Conservation (phyloP, 345 rosid species). For the Xanthoceras sorbifolium region DNA sequence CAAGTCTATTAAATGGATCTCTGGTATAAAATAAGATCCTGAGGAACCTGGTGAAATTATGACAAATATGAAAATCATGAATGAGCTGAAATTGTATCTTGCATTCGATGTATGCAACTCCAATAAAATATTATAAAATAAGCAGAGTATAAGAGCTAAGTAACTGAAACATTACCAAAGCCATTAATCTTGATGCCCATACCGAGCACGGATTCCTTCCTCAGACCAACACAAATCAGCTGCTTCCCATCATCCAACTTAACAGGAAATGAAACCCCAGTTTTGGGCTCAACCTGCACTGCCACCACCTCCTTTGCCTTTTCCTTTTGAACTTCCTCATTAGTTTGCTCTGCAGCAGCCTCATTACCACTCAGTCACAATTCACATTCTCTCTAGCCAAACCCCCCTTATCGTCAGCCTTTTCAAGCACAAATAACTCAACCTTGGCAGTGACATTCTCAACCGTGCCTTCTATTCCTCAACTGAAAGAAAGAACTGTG, state of each 20-base stretch:
- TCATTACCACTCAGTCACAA: conserved; percentile 18
- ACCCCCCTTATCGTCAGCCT: neutral
- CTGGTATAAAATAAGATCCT: neutral
- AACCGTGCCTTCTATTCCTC: conserved; percentile 25
- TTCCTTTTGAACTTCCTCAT: conserved; percentile 20
- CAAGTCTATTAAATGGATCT: neutral
- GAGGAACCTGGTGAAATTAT: neutral
- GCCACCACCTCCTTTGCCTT: conserved; percentile 38
- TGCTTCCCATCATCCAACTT: conserved; percentile 52
- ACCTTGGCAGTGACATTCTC: conserved; percentile 29
- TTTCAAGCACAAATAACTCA: conserved; percentile 4
- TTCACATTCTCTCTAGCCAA: neutral
- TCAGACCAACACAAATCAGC: conserved; percentile 36
- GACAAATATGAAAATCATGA: neutral
- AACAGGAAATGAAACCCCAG: conserved; percentile 50
- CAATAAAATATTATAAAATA: neutral
- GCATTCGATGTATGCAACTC: neutral
- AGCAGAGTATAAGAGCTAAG: neutral
- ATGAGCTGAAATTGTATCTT: neutral
- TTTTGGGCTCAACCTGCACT: conserved; percentile 49
- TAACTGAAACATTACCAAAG: conserved; percentile 35
- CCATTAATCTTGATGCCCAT: conserved; percentile 41
- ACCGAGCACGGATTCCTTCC: conserved; percentile 53
- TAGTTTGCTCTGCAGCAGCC: conserved; percentile 5
- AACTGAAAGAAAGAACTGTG: neutral